These are phyloP conservation scores for Corchorus olitorius DNA, from an alignment of 345 rosid genomes.

Conservation along the genomic window DNA sequence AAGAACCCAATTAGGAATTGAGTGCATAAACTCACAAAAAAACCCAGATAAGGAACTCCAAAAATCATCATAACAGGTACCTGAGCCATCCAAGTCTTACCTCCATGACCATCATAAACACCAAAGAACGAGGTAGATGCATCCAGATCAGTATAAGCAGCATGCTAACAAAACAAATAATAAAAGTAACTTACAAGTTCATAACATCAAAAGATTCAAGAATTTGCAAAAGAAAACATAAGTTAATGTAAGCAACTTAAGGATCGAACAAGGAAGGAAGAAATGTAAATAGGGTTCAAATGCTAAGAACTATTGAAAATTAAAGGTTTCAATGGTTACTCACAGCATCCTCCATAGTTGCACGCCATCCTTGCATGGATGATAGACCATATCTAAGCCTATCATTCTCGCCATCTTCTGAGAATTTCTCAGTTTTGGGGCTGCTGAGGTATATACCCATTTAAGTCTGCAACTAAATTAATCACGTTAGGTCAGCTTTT, in stretches of 20 bases:
- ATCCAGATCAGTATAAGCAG: constrained; percentile 83
- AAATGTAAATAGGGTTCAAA: neutral
- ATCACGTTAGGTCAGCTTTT: neutral
- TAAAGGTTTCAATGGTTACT: constrained; percentile 39
- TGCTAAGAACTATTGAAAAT: neutral
- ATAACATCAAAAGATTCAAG: neutral
- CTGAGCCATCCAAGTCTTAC: constrained; percentile 50
- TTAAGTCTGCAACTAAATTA: constrained; percentile 34
- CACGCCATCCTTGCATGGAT: constrained; percentile 99
- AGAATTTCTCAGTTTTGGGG: constrained; percentile 92
- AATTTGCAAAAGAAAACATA: neutral
- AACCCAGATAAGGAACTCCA: neutral
- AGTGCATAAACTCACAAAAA: neutral
- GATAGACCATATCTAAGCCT: constrained; percentile 85
- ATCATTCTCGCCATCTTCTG: constrained; percentile 83
- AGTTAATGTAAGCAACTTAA: neutral
- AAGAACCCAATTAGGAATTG: constrained; percentile 3
- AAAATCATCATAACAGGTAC: constrained; percentile 9
- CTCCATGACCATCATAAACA: constrained; percentile 99
- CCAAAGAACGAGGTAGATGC: constrained; percentile 88
- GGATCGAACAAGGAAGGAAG: neutral
- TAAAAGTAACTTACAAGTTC: constrained; percentile 18
- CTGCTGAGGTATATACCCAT: constrained; percentile 96
- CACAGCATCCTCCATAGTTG: constrained; percentile 98
- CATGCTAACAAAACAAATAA: constrained; percentile 58